A percentile compares a stretch with the other conserved stretches of the same genome.
These are phyloP conservation scores for Candida nanaspora DNA, from an alignment of 805 yeast genomes.

Conservation along the genomic window DNA sequence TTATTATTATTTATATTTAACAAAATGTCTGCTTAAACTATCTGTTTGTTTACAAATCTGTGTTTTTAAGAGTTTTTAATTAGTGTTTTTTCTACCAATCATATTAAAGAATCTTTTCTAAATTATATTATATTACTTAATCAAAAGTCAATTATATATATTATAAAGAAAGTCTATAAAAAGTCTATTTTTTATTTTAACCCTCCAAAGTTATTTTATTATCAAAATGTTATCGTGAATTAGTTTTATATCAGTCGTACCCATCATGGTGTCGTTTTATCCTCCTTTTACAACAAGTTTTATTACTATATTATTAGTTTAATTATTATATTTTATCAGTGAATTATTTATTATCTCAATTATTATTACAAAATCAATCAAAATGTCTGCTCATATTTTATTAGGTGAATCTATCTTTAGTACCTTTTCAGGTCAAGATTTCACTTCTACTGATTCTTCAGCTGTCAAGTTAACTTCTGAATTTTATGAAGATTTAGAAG, in stretches of 20 bases:
- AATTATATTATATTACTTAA: background rate
- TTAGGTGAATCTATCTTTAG: conserved; percentile 28
- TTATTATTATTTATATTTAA: background rate
- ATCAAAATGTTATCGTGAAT: conserved; percentile 3
- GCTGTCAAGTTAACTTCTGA: background rate
- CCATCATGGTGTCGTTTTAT: conserved; percentile 1
- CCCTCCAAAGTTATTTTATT: background rate
- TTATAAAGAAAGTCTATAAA: background rate
- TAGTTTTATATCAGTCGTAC: conserved; percentile 1
- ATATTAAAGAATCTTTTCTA: background rate
- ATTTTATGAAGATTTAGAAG: background rate
- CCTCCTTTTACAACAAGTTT: background rate
- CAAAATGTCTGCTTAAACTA: conserved; percentile 19
- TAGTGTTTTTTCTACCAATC: background rate
- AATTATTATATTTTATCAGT: conserved; percentile 10
- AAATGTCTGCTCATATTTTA: conserved; percentile 16
- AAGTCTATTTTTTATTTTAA: conserved; percentile 1
- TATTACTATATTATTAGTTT: conserved; percentile 1
- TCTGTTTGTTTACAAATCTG: too few species aligned
- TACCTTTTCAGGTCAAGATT: conserved; percentile 10
- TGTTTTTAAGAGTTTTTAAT: conserved; percentile 1
- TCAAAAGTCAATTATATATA: background rate
- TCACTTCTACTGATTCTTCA: conserved; percentile 1
- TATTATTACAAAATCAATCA: background rate
- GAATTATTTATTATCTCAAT: conserved; percentile 4